A percentile compares a stretch with the other conserved stretches of the same genome.
Evolutionary conservation across 2,329 filamentous ascomycete genomes (phyloP).

Genomic region (Clarireedia homoeocarpa): DNA sequence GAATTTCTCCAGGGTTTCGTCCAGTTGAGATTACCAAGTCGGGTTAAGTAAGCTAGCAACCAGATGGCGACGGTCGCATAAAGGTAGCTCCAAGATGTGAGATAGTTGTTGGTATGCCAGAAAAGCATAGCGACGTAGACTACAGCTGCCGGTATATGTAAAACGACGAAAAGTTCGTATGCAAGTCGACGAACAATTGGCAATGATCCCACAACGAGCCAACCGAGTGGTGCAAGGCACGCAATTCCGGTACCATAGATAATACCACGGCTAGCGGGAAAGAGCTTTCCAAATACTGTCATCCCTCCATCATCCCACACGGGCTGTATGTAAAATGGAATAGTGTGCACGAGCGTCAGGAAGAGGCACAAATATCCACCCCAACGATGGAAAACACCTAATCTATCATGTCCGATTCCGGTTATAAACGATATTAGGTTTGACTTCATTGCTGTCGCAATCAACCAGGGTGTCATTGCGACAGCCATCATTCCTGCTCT

Average conservation of each 20-base stretch:
- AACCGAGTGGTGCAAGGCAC: constrained; percentile 70
- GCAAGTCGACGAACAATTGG: constrained; percentile 67
- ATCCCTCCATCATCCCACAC: constrained; percentile 75
- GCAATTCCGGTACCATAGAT: constrained; percentile 84
- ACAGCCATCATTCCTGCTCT: constrained; percentile 87
- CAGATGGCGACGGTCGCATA: constrained; percentile 76
- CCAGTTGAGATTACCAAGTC: constrained; percentile 88
- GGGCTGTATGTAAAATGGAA: constrained; percentile 86
- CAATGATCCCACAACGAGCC: constrained; percentile 79
- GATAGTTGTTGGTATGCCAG: constrained; percentile 92
- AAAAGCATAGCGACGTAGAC: constrained; percentile 79
- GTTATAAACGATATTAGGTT: constrained; percentile 79
- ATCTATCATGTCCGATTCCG: constrained; percentile 82
- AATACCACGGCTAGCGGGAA: constrained; percentile 55
- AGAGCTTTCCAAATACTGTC: constrained; percentile 60
- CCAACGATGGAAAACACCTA: constrained; percentile 93
- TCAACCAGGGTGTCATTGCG: constrained; percentile 86
- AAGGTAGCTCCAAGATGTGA: constrained; percentile 85
- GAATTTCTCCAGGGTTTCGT: constrained; percentile 68
- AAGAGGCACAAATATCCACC: constrained; percentile 79
- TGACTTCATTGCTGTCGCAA: constrained; percentile 83
- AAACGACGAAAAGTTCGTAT: constrained; percentile 77
- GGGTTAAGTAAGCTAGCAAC: constrained; percentile 62
- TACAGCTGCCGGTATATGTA: constrained; percentile 77
- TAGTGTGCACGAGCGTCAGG: constrained; percentile 71